These are phyloP conservation scores for Fraxinus dipetala DNA, from an alignment of 305 asterid species.

Conservation along the genomic window DNA sequence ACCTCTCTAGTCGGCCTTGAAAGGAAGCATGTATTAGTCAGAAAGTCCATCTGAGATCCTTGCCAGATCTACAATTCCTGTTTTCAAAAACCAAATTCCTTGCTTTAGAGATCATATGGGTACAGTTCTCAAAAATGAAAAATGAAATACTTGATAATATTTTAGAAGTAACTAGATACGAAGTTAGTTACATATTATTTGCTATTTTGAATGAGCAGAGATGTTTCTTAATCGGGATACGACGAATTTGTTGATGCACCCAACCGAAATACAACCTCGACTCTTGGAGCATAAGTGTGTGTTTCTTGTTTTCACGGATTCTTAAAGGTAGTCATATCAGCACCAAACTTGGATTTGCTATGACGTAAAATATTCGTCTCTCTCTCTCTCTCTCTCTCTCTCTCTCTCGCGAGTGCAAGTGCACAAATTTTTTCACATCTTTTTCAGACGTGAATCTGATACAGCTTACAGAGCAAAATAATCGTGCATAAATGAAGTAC, in stretches of 20 bases:
- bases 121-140: not conserved
- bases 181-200: not conserved
- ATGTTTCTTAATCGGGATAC: not conserved
- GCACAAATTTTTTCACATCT: not conserved
- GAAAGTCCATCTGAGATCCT: not conserved
- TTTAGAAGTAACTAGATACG: not conserved
- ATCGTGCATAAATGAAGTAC: not conserved
- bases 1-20: not conserved
- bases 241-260: too few species aligned
- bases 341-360: not conserved
- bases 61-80: constrained; percentile 23
- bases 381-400: not conserved
- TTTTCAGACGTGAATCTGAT: not conserved
- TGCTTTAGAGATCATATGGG: not conserved
- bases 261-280: too few species aligned
- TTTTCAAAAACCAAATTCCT: not conserved
- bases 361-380: too few species aligned
- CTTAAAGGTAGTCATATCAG: not conserved
- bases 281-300: too few species aligned
- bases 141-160: not conserved
- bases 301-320: not conserved
- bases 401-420: too few species aligned
- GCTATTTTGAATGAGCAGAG: not conserved
- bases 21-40: not conserved
- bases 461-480: not conserved